phyloP scores from a whole-genome alignment of 2,329 filamentous ascomycete species.

The Microsporum audouinii region DNA sequence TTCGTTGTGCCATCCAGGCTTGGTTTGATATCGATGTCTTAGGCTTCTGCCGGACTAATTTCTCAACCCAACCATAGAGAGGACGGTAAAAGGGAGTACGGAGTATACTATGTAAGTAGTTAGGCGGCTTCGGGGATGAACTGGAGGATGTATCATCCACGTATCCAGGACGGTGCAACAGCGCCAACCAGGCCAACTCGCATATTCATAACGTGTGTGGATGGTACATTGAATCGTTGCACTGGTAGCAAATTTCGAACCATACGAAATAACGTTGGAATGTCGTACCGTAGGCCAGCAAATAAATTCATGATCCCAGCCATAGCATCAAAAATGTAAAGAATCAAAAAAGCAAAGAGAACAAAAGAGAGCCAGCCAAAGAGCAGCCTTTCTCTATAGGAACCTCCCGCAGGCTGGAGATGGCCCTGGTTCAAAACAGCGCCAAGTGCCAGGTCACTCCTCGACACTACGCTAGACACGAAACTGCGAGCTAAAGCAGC shows the following conservation, averaged over 20 bases:
- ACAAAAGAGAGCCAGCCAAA: not conserved
- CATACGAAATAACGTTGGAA: not conserved
- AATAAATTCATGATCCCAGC: not conserved
- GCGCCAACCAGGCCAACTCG: constrained; percentile 2
- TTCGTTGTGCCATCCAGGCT: not conserved
- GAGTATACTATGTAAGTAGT: not conserved
- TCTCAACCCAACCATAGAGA: not conserved
- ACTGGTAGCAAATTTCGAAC: not conserved
- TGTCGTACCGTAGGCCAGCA: not conserved
- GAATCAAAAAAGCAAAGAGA: not conserved
- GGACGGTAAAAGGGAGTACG: not conserved
- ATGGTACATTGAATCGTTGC: not conserved
- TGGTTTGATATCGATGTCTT: not conserved
- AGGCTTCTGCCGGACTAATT: not conserved
- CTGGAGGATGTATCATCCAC: constrained; percentile 1
- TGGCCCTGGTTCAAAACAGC: constrained; percentile 7
- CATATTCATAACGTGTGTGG: not conserved
- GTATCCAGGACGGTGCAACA: constrained; percentile 3
- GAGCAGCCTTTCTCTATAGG: not conserved
- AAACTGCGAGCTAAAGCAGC: constrained; percentile 5
- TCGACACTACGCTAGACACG: constrained; percentile 8
- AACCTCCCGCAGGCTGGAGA: constrained; percentile 4
- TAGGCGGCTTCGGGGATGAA: not conserved
- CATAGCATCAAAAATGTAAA: not conserved
- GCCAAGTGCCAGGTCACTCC: constrained; percentile 12